A percentile compares a stretch with the other conserved stretches of the same genome.
Conservation (phyloP, 768 basidiomycete genomes). For the Russula abietina region DNA sequence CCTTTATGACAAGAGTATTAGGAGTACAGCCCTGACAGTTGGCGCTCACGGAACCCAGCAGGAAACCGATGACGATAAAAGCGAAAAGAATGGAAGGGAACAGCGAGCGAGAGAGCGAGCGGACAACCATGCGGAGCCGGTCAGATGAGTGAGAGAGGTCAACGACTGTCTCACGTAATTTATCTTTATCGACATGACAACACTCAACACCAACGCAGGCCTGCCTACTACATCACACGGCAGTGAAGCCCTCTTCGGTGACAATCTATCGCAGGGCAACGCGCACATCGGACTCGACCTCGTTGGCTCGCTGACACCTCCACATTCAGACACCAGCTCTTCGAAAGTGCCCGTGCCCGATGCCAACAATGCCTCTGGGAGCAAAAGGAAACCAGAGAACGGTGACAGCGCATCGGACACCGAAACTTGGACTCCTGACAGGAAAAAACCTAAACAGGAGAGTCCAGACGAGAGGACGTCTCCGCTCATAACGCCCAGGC, state of each 20-base stretch:
- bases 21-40: neutral
- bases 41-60: conserved; percentile 6
- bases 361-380: neutral
- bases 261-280: neutral
- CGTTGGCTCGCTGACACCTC: neutral
- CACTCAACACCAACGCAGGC: neutral
- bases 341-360: neutral
- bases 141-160: neutral
- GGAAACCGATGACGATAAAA: conserved; percentile 1
- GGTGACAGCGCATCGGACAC: neutral
- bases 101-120: conserved; percentile 4
- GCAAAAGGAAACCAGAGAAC: conserved; percentile 15
- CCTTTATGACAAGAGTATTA: conserved; percentile 18
- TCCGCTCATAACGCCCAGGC: neutral
- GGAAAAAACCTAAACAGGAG: conserved; percentile 8
- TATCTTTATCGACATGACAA: conserved; percentile 6
- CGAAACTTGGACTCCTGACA: neutral
- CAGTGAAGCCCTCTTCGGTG: neutral
- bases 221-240: neutral
- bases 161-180: neutral
- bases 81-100: conserved; percentile 19
- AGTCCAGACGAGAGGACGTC: neutral
- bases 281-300: neutral
- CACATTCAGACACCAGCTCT: neutral
- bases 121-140: neutral